phyloP scores from a whole-genome alignment of 164 flowering plant species.

The Aristolochia californica region DNA sequence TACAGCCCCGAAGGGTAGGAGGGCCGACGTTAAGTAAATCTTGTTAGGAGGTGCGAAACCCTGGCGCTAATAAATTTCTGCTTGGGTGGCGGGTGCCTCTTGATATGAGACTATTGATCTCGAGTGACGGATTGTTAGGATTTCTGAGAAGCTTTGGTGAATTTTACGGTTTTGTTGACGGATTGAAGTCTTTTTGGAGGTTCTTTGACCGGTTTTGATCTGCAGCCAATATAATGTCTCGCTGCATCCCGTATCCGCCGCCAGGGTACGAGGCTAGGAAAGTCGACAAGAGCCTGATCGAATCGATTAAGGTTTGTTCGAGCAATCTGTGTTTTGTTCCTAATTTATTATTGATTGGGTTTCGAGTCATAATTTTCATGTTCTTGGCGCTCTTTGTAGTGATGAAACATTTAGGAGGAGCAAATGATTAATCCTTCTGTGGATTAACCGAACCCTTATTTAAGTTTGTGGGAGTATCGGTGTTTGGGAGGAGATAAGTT shows the following conservation, averaged over 20 bases:
- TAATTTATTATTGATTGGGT: no score
- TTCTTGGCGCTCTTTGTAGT: no score
- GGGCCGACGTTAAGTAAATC: no score
- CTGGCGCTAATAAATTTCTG: not conserved
- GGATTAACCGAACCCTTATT: no score
- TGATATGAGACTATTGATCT: not conserved
- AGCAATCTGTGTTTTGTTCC: conserved; percentile 8
- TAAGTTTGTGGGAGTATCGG: no score
- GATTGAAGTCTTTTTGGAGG: not conserved
- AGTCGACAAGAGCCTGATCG: conserved; percentile 27
- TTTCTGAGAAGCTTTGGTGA: not conserved
- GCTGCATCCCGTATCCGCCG: conserved; percentile 43
- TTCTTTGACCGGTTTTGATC: not conserved
- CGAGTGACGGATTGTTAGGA: not conserved
- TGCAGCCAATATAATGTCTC: conserved; percentile 23
- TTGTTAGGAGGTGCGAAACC: not conserved
- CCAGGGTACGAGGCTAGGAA: conserved; percentile 28
- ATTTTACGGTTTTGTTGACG: not conserved
- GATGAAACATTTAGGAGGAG: no score
- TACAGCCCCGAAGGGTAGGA: no score
- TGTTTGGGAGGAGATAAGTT: no score
- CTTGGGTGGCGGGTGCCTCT: not conserved
- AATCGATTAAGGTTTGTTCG: conserved; percentile 49
- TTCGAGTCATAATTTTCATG: no score
- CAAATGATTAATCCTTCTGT: no score